These are phyloP conservation scores for Vararia minispora DNA, from an alignment of 768 basidiomycete genomes.

Conservation along the genomic window DNA sequence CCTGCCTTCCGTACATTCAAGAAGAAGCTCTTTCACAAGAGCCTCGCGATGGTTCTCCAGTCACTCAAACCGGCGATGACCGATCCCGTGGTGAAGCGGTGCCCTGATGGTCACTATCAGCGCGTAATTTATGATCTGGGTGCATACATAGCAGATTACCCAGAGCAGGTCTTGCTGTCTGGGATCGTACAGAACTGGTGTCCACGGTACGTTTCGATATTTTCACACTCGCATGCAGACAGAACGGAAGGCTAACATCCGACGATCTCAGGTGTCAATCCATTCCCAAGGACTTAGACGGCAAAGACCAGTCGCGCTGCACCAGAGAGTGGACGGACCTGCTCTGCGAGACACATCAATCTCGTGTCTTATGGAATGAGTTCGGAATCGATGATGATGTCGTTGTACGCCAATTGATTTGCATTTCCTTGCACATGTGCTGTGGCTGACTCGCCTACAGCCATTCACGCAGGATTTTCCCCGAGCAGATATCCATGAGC, in stretches of 20 bases:
- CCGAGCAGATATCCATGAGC: conserved; percentile 15
- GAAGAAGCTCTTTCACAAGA: conserved; percentile 10
- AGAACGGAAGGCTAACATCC: neutral
- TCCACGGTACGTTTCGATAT: conserved; percentile 7
- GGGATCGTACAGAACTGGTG: conserved; percentile 17
- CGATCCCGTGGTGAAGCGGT: conserved; percentile 7
- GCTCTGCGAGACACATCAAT: conserved; percentile 1
- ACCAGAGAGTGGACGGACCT: neutral
- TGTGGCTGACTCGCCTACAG: neutral
- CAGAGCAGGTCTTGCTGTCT: conserved; percentile 18
- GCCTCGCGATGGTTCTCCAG: conserved; percentile 5
- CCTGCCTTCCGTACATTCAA: conserved; percentile 8
- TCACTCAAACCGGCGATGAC: conserved; percentile 11
- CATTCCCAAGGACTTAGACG: conserved; percentile 5
- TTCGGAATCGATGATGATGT: conserved; percentile 5
- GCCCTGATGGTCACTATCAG: conserved; percentile 20
- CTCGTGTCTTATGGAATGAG: conserved; percentile 4
- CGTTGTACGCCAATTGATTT: neutral
- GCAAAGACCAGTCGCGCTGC: neutral
- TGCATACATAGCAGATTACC: conserved; percentile 22
- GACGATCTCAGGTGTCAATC: conserved; percentile 9
- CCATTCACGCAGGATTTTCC: conserved; percentile 16
- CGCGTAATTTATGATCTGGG: conserved; percentile 19
- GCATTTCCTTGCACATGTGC: neutral
- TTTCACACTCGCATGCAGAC: neutral